These are phyloP conservation scores for Tylopilus plumbeoviolaceoides DNA, from an alignment of 768 basidiomycete genomes.

Conservation along the genomic window DNA sequence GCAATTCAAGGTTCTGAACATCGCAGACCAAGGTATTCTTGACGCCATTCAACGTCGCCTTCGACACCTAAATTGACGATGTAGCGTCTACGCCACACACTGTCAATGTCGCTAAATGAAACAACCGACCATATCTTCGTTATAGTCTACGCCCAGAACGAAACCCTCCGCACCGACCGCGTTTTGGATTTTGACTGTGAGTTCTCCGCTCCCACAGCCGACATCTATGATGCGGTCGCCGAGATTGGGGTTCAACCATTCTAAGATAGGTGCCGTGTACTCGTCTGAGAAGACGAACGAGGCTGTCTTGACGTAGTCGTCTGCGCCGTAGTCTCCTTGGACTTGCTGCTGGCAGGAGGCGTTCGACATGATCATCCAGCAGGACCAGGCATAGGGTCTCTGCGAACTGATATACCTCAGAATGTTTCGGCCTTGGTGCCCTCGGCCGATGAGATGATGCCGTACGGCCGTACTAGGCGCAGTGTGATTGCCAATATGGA, in stretches of 20 bases:
- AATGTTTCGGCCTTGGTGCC: not conserved
- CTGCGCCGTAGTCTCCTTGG: constrained; percentile 53
- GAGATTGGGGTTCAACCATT: constrained; percentile 54
- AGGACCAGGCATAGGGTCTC: not conserved
- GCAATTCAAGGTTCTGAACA: constrained; percentile 43
- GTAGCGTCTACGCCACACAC: not conserved
- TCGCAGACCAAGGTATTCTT: constrained; percentile 49
- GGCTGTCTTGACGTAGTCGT: constrained; percentile 58
- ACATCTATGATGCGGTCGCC: constrained; percentile 74
- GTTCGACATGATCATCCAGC: constrained; percentile 9
- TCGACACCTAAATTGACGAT: constrained; percentile 41
- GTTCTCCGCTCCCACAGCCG: constrained; percentile 81
- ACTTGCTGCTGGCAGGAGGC: not conserved
- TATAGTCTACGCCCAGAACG: constrained; percentile 68
- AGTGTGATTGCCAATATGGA: not conserved
- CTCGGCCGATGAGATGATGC: constrained; percentile 20
- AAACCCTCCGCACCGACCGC: constrained; percentile 49
- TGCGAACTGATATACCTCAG: constrained; percentile 1
- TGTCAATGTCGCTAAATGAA: not conserved
- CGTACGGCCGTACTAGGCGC: not conserved
- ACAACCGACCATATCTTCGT: constrained; percentile 62
- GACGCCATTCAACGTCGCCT: constrained; percentile 46
- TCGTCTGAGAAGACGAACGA: constrained; percentile 60
- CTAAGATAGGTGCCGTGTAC: constrained; percentile 51
- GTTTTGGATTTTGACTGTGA: constrained; percentile 55